These are phyloP conservation scores for Candida stauntonica DNA, from an alignment of 805 yeast genomes.

Conservation along the genomic window DNA sequence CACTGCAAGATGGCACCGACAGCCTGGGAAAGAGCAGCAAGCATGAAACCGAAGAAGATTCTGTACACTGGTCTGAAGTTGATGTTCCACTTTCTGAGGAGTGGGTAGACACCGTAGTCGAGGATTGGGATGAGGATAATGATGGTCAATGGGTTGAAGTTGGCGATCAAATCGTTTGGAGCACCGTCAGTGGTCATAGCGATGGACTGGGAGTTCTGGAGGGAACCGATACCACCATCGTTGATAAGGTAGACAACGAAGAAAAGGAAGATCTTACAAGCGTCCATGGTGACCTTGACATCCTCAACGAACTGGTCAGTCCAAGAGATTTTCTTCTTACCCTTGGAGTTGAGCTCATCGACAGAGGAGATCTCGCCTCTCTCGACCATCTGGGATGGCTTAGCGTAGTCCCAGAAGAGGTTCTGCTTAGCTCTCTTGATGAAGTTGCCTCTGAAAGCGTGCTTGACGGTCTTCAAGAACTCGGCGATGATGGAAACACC, in stretches of 20 bases:
- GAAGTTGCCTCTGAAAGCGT: conserved; percentile 40
- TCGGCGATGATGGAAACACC: conserved; percentile 41
- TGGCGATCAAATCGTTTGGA: conserved; percentile 77
- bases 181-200: conserved; percentile 70
- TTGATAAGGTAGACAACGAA: conserved; percentile 74
- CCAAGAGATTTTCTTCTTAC: conserved; percentile 41
- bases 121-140: conserved; percentile 73
- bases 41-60: conserved; percentile 64
- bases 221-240: conserved; percentile 56
- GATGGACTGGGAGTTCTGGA: conserved; percentile 50
- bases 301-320: conserved; percentile 69
- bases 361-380: conserved; percentile 28
- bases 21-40: conserved; percentile 40
- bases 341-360: conserved; percentile 22
- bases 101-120: conserved; percentile 56
- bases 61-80: conserved; percentile 68
- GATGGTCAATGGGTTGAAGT: conserved; percentile 69
- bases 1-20: conserved; percentile 56
- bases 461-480: conserved; percentile 36
- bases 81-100: conserved; percentile 42
- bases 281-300: conserved; percentile 57
- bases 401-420: conserved; percentile 51
- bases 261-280: conserved; percentile 69
- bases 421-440: conserved; percentile 36
- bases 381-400: conserved; percentile 50